phyloP scores from a whole-genome alignment of 768 basidiomycete species.

The Lentinus tigrinus region DNA sequence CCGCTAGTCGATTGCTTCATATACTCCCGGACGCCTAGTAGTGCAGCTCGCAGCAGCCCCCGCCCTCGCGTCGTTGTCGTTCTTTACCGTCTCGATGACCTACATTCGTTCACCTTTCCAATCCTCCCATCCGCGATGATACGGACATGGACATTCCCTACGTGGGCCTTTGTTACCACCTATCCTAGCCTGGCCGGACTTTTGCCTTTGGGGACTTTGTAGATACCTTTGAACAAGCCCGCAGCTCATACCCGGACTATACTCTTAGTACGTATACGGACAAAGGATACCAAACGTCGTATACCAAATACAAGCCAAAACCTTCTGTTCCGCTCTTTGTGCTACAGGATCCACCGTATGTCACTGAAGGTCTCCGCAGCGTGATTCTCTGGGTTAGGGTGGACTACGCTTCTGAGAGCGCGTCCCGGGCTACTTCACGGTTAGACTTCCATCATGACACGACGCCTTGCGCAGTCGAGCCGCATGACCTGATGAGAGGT shows the following conservation, averaged over 20 bases:
- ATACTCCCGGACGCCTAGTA: background rate
- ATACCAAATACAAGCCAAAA: background rate
- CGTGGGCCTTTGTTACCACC: background rate
- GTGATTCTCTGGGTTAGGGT: no score
- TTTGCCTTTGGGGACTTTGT: background rate
- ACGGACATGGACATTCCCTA: background rate
- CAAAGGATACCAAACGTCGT: background rate
- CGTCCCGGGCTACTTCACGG: no score
- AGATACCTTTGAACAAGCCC: background rate
- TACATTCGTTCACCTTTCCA: background rate
- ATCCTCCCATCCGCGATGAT: no score
- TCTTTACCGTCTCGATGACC: background rate
- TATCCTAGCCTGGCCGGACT: background rate
- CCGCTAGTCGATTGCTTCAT: slow-evolving; percentile 13
- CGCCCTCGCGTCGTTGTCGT: background rate
- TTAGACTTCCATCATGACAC: no score
- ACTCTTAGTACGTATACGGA: background rate
- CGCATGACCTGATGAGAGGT: background rate
- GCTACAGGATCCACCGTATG: no score
- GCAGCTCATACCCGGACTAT: background rate
- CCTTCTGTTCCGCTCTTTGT: background rate
- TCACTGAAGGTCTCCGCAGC: no score
- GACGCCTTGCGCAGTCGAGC: no score
- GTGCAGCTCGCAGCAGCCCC: background rate
- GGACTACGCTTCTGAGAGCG: no score